Percentiles rank a stretch among this genome's conserved stretches.
These are phyloP conservation scores for Eutrema yunnanense DNA, from an alignment of 345 rosid species.

Conservation along the genomic window DNA sequence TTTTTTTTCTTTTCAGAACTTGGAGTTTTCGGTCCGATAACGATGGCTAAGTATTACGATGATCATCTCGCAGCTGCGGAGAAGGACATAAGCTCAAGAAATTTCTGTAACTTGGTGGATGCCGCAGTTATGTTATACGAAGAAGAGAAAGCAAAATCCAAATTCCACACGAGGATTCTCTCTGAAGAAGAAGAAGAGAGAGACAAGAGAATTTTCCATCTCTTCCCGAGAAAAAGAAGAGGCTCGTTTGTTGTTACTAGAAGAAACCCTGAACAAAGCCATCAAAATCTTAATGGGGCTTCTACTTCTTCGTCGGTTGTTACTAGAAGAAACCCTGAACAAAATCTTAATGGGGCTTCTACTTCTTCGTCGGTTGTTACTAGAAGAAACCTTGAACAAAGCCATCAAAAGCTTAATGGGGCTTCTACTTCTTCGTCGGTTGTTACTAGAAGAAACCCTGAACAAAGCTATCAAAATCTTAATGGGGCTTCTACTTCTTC, in stretches of 20 bases:
- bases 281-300: neutral
- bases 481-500: too few relatives aligned
- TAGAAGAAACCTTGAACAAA: too few relatives aligned
- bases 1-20: too few relatives aligned
- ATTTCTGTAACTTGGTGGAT: slow-evolving; percentile 1
- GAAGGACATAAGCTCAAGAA: neutral
- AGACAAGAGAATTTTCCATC: too few relatives aligned
- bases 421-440: too few relatives aligned
- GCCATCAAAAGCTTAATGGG: too few relatives aligned
- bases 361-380: too few relatives aligned
- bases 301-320: neutral
- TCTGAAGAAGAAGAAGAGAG: neutral
- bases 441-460: too few relatives aligned
- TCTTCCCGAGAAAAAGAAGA: neutral
- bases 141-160: neutral
- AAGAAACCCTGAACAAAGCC: neutral
- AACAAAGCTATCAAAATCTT: too few relatives aligned
- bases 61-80: neutral
- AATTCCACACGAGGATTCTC: neutral
- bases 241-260: too few relatives aligned
- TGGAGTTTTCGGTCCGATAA: too few relatives aligned
- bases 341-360: neutral
- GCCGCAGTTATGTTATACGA: neutral
- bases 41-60: neutral
- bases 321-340: neutral